Conservation (phyloP, 2,329 filamentous ascomycete genomes). For the Hypoxylon sp. region DNA sequence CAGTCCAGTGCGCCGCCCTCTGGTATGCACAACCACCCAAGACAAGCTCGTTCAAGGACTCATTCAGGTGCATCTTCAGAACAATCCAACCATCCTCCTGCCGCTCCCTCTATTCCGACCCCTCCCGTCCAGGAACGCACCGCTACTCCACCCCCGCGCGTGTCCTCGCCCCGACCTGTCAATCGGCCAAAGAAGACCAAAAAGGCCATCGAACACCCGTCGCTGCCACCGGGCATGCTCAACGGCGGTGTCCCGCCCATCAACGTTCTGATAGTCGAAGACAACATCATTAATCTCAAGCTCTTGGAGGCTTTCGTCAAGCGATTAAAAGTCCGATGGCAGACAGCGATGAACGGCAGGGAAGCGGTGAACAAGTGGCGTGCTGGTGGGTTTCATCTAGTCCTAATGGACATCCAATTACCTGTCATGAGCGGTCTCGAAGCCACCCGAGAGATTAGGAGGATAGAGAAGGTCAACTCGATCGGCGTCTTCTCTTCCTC, state of each 20-base stretch:
- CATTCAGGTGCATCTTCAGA: constrained; percentile 70
- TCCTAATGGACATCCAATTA: constrained; percentile 98
- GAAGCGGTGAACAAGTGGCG: constrained; percentile 96
- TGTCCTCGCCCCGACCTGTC: constrained; percentile 63
- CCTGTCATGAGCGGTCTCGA: constrained; percentile 97
- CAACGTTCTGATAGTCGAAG: constrained; percentile 97
- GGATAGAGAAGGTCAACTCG: constrained; percentile 88
- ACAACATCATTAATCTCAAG: constrained; percentile 97
- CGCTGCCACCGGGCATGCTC: constrained; percentile 73
- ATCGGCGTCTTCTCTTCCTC: constrained; percentile 91
- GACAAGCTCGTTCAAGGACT: constrained; percentile 66
- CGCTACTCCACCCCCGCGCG: constrained; percentile 65
- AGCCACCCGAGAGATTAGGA: constrained; percentile 92
- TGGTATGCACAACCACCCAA: constrained; percentile 58
- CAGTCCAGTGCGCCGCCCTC: constrained; percentile 55
- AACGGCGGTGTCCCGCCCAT: constrained; percentile 92
- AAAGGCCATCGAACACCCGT: constrained; percentile 60
- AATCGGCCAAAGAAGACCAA: constrained; percentile 66
- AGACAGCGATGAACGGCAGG: constrained; percentile 94
- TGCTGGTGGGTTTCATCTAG: constrained; percentile 91
- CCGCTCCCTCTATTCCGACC: constrained; percentile 65
- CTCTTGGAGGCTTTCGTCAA: constrained; percentile 97
- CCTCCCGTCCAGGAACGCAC: constrained; percentile 68
- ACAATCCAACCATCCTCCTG: constrained; percentile 59
- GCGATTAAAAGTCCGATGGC: constrained; percentile 93